phyloP scores from a whole-genome alignment of 345 rosid genomes.

The Salix koriyanagi region DNA sequence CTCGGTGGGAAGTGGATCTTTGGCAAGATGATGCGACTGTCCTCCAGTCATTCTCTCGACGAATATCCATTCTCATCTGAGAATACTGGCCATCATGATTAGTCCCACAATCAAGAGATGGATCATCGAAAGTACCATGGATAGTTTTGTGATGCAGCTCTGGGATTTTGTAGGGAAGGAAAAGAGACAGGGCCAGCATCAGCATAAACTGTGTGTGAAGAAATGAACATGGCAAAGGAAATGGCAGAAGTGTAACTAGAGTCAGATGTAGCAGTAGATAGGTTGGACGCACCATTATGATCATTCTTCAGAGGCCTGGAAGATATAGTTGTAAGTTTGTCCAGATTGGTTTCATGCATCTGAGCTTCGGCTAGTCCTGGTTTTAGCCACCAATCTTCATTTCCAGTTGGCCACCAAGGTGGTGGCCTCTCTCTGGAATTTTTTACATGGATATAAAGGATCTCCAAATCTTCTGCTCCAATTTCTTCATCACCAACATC shows the following conservation, averaged over 20 bases:
- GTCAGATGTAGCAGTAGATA: slow-evolving; percentile 23
- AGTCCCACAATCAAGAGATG: slow-evolving; percentile 44
- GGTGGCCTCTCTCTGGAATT: slow-evolving; percentile 41
- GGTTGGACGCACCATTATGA: slow-evolving; percentile 31
- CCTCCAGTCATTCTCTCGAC: slow-evolving; percentile 36
- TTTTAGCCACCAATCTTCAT: slow-evolving; percentile 92
- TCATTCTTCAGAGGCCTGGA: slow-evolving; percentile 36
- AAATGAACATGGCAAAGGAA: slow-evolving; percentile 36
- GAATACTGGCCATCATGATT: slow-evolving; percentile 39
- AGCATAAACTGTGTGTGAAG: slow-evolving; percentile 43
- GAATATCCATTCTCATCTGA: slow-evolving; percentile 33
- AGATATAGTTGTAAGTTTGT: slow-evolving; percentile 26
- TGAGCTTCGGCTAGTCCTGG: slow-evolving; percentile 59
- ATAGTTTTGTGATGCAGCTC: slow-evolving; percentile 42
- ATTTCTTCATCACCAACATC: slow-evolving; percentile 97
- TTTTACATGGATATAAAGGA: too few species aligned
- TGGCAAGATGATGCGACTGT: slow-evolving; percentile 34
- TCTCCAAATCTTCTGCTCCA: slow-evolving; percentile 64
- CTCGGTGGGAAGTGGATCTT: slow-evolving; percentile 44
- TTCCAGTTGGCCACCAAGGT: slow-evolving; percentile 99
- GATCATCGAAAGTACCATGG: slow-evolving; percentile 38
- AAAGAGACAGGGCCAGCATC: slow-evolving; percentile 55
- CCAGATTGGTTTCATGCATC: slow-evolving; percentile 34
- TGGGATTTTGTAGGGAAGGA: slow-evolving; percentile 41
- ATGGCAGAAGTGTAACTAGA: slow-evolving; percentile 38